Conservation (phyloP, 495 filamentous ascomycete species). For the Lentithecium fluviatile region DNA sequence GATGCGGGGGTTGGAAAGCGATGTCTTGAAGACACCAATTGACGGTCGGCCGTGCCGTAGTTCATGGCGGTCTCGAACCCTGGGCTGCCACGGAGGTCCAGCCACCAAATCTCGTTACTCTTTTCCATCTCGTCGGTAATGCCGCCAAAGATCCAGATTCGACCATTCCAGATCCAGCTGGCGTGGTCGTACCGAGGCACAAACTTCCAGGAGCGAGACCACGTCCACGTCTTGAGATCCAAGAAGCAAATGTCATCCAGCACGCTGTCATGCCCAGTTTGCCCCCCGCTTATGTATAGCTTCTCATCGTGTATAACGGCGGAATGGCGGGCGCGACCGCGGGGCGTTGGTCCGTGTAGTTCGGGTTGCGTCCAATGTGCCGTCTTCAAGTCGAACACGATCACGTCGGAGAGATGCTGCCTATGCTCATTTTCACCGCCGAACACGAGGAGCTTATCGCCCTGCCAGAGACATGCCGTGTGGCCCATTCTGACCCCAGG, state of each 20-base stretch:
- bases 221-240: conserved; percentile 95
- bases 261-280: conserved; percentile 84
- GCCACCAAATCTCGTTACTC: conserved; percentile 91
- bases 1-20: conserved; percentile 22
- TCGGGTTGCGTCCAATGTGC: conserved; percentile 92
- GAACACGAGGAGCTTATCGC: conserved; percentile 90
- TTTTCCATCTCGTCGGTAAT: conserved; percentile 94
- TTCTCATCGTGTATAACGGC: conserved; percentile 95
- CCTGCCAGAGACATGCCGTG: conserved; percentile 91
- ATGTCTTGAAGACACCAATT: conserved; percentile 38
- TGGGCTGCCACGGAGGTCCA: conserved; percentile 86
- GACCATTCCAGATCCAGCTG: conserved; percentile 84
- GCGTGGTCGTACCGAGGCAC: conserved; percentile 91
- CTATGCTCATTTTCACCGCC: conserved; percentile 97
- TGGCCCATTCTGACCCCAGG: conserved; percentile 98
- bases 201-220: conserved; percentile 95
- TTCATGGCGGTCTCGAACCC: conserved; percentile 72
- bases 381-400: conserved; percentile 90
- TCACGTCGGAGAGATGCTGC: conserved; percentile 90
- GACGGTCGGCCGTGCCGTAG: conserved; percentile 64
- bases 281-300: conserved; percentile 87
- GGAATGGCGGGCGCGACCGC: conserved; percentile 87
- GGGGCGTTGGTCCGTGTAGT: conserved; percentile 76
- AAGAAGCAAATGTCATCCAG: conserved; percentile 94
- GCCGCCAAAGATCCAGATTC: conserved; percentile 97